These are phyloP conservation scores for Colletotrichum navitas DNA, from an alignment of 2,329 filamentous ascomycete genomes.

Conservation along the genomic window DNA sequence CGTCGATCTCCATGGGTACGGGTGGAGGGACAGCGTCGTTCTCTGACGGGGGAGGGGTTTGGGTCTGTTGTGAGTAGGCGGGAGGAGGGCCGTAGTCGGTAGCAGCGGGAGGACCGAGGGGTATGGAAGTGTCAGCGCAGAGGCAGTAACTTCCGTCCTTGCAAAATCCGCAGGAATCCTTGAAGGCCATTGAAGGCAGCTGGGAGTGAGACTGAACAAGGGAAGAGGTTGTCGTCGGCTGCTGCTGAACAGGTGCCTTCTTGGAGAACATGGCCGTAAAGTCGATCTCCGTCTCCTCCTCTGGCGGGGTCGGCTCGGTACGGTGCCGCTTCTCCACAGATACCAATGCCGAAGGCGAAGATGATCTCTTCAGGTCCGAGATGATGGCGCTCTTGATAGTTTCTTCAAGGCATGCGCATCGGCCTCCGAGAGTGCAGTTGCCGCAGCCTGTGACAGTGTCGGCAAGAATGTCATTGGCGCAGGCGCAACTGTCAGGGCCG, in stretches of 20 bases:
- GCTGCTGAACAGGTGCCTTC: constrained; percentile 52
- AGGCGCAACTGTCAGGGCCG: constrained; percentile 65
- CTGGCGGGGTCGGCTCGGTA: constrained; percentile 59
- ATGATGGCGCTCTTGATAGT: constrained; percentile 65
- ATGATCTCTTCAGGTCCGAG: constrained; percentile 64
- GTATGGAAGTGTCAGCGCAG: constrained; percentile 73
- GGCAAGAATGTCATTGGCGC: constrained; percentile 70
- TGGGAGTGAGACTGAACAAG: constrained; percentile 47
- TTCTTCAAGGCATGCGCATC: constrained; percentile 74
- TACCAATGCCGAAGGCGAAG: constrained; percentile 57
- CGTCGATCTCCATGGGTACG: constrained; percentile 69
- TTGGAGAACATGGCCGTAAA: constrained; percentile 76
- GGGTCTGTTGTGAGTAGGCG: constrained; percentile 53
- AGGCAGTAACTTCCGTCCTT: constrained; percentile 85
- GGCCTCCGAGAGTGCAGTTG: constrained; percentile 71
- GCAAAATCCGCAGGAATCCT: constrained; percentile 86
- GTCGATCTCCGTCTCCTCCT: constrained; percentile 78
- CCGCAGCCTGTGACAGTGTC: constrained; percentile 71
- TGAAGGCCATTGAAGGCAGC: constrained; percentile 53
- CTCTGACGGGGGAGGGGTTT: constrained; percentile 72
- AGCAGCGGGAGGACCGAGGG: constrained; percentile 29
- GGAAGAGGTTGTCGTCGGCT: constrained; percentile 37
- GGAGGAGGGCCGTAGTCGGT: constrained; percentile 45
- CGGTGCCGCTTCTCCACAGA: constrained; percentile 69
- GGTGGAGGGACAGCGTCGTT: constrained; percentile 67